Conservation (phyloP, 202 grass and related monocot genomes). For the Panicum hallii region DNA sequence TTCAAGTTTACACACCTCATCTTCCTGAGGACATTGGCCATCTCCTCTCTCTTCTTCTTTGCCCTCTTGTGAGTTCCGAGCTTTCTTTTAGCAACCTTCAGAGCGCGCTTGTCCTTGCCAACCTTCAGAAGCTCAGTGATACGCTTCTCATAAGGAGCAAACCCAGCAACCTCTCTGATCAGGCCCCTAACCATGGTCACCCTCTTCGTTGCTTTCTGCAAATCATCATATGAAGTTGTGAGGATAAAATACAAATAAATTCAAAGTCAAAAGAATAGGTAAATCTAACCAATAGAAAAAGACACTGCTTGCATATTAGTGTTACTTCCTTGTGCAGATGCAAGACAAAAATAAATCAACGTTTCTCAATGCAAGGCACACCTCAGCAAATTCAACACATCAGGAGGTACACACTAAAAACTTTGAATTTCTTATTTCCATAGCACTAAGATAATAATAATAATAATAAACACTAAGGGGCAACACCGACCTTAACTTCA, state of each 20-base stretch:
- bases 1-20: constrained; percentile 60
- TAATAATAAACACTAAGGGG: too few species aligned
- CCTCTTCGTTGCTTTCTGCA: constrained; percentile 83
- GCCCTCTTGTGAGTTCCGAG: constrained; percentile 97
- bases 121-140: constrained; percentile 97
- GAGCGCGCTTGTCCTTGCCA: constrained; percentile 90
- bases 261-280: neutral
- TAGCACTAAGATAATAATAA: too few species aligned
- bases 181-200: constrained; percentile 73
- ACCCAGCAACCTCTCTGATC: constrained; percentile 97
- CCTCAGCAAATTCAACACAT: neutral
- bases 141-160: constrained; percentile 93
- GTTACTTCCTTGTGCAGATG: neutral
- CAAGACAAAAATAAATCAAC: neutral
- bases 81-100: constrained; percentile 95
- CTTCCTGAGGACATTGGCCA: constrained; percentile 88
- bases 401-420: neutral
- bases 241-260: neutral
- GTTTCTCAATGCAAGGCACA: neutral
- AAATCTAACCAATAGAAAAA: neutral
- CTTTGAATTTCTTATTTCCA: too few species aligned
- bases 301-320: neutral
- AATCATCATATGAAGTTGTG: neutral
- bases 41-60: constrained; percentile 99
- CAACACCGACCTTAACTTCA: neutral